A percentile compares a stretch with the other conserved stretches of the same genome.
Evolutionary conservation across 2,329 filamentous ascomycete genomes (phyloP).

Genomic region (Fusarium sp.): DNA sequence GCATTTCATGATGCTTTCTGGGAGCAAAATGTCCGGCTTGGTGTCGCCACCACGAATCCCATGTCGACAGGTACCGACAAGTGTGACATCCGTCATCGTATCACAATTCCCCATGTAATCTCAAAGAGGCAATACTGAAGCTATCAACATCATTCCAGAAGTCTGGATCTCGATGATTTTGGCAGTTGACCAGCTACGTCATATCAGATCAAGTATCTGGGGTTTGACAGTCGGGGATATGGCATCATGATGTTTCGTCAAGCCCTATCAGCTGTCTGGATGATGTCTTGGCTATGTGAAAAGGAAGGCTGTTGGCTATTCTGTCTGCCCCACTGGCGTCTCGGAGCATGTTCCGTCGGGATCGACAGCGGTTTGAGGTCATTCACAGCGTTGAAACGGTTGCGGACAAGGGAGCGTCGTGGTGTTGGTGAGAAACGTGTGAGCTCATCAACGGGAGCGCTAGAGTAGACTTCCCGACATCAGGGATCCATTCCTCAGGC

Average conservation of each 20-base stretch:
- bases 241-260: slow-evolving; percentile 22
- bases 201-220: slow-evolving; percentile 24
- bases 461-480: slow-evolving; percentile 24
- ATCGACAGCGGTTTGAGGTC: slow-evolving; percentile 25
- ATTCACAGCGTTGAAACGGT: slow-evolving; percentile 9
- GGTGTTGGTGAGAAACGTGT: slow-evolving; percentile 10
- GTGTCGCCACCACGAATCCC: not conserved
- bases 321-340: not conserved
- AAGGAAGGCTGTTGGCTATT: not conserved
- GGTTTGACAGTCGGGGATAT: slow-evolving; percentile 14
- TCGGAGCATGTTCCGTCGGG: slow-evolving; percentile 4
- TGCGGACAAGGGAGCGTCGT: not conserved
- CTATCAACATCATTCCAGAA: slow-evolving; percentile 6
- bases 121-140: slow-evolving; percentile 15
- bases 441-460: slow-evolving; percentile 27
- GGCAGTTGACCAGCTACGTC: slow-evolving; percentile 24
- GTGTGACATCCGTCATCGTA: slow-evolving; percentile 8
- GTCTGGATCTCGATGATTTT: slow-evolving; percentile 28
- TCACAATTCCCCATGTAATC: slow-evolving; percentile 5
- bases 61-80: slow-evolving; percentile 2
- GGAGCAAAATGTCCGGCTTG: slow-evolving; percentile 33
- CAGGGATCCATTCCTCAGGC: slow-evolving; percentile 14
- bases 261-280: slow-evolving; percentile 8
- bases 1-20: not conserved
- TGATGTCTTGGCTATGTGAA: slow-evolving; percentile 2